Evolutionary conservation across 768 basidiomycete genomes (phyloP).

Genomic region (Russula sp.): DNA sequence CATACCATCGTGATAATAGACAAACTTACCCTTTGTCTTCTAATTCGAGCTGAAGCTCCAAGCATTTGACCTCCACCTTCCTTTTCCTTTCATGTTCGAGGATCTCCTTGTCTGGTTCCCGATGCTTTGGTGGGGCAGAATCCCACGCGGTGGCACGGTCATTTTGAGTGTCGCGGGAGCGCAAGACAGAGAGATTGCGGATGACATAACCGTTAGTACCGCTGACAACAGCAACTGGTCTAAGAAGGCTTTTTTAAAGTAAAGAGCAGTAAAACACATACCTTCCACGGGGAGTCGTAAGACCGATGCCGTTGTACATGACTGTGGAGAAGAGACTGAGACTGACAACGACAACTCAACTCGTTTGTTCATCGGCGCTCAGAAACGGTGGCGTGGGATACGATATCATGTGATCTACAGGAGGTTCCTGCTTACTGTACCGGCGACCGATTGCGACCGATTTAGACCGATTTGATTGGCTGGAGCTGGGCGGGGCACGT

Average conservation of each 20-base stretch:
- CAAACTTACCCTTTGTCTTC: slow-evolving; percentile 83
- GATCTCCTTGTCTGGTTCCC: slow-evolving; percentile 90
- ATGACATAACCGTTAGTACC: slow-evolving; percentile 93
- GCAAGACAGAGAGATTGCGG: slow-evolving; percentile 79
- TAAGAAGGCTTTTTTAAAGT: background rate
- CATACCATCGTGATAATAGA: slow-evolving; percentile 3
- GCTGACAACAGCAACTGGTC: slow-evolving; percentile 41
- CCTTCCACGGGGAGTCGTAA: slow-evolving; percentile 93
- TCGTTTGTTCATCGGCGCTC: background rate
- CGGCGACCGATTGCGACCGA: no score
- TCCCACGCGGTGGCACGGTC: slow-evolving; percentile 77
- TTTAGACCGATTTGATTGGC: no score
- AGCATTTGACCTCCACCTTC: slow-evolving; percentile 87
- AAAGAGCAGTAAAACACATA: slow-evolving; percentile 36
- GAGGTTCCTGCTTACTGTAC: no score
- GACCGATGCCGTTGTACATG: slow-evolving; percentile 97
- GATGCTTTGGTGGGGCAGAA: slow-evolving; percentile 77
- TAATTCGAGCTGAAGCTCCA: slow-evolving; percentile 82
- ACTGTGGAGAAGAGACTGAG: slow-evolving; percentile 11
- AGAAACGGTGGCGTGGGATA: slow-evolving; percentile 24
- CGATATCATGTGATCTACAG: background rate
- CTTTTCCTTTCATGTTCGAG: slow-evolving; percentile 94
- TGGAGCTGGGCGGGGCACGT: no score
- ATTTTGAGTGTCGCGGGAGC: slow-evolving; percentile 66
- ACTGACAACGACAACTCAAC: background rate